These are phyloP conservation scores for Russula sp. DNA, from an alignment of 768 basidiomycete genomes.

Conservation along the genomic window DNA sequence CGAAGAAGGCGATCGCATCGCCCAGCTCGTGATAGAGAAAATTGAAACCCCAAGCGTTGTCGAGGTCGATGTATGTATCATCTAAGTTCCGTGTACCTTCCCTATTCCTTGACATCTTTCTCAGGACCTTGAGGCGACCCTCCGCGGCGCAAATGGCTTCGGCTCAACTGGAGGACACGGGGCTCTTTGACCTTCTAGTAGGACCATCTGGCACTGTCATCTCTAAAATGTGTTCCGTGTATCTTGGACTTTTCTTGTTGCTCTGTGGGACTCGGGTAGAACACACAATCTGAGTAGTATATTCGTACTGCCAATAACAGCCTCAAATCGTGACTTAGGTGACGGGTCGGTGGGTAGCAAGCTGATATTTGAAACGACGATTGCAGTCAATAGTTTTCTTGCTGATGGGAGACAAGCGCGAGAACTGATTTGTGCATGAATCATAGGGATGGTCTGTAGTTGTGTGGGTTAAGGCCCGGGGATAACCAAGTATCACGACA, in stretches of 20 bases:
- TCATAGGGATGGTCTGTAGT: slow-evolving; percentile 51
- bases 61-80: slow-evolving; percentile 70
- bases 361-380: slow-evolving; percentile 36
- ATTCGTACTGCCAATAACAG: not conserved
- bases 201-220: not conserved
- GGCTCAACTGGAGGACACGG: slow-evolving; percentile 91
- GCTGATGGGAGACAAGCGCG: slow-evolving; percentile 10
- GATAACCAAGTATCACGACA: slow-evolving; percentile 29
- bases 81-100: not conserved
- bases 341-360: slow-evolving; percentile 42
- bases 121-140: slow-evolving; percentile 79
- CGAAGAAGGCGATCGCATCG: slow-evolving; percentile 89
- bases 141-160: slow-evolving; percentile 81
- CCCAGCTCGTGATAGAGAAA: slow-evolving; percentile 88
- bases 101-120: not conserved
- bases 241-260: slow-evolving; percentile 5
- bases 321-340: slow-evolving; percentile 15
- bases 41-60: slow-evolving; percentile 81
- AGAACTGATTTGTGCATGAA: slow-evolving; percentile 46
- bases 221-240: slow-evolving; percentile 31
- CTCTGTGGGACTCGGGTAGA: not conserved
- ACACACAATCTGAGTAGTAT: not conserved
- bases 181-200: not conserved
- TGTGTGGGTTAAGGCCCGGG: slow-evolving; percentile 38
- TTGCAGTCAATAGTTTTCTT: slow-evolving; percentile 23